Evolutionary conservation across 108 stramenopile genomes (phyloP).

Genomic region (Fragilaria crotonensis): DNA sequence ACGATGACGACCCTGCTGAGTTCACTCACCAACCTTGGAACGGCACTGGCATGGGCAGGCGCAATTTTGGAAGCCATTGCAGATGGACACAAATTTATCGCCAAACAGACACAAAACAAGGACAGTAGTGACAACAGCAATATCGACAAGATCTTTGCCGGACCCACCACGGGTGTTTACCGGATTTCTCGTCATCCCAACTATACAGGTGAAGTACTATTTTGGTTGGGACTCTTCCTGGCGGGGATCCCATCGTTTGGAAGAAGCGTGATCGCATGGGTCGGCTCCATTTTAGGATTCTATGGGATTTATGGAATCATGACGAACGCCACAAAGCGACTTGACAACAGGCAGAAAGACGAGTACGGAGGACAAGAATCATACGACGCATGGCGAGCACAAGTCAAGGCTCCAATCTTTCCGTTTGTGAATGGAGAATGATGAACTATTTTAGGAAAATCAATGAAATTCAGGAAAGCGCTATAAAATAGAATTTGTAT

Average conservation of each 20-base stretch:
- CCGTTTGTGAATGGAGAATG: too few species aligned
- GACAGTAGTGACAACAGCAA: background rate
- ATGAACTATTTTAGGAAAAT: too few species aligned
- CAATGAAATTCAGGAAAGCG: too few species aligned
- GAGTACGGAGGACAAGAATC: slow-evolving; percentile 39
- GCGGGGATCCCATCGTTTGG: slow-evolving; percentile 45
- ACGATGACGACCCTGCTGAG: background rate
- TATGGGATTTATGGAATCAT: slow-evolving; percentile 54
- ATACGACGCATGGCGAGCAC: slow-evolving; percentile 42
- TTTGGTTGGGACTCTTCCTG: slow-evolving; percentile 58
- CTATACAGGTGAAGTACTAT: slow-evolving; percentile 59
- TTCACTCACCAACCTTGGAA: slow-evolving; percentile 4
- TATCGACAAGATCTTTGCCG: slow-evolving; percentile 10
- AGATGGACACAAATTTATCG: slow-evolving; percentile 25
- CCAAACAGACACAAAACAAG: slow-evolving; percentile 11
- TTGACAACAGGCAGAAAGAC: slow-evolving; percentile 52
- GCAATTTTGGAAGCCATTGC: slow-evolving; percentile 30
- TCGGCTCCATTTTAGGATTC: slow-evolving; percentile 36
- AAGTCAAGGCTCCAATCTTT: slow-evolving; percentile 31
- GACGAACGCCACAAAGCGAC: slow-evolving; percentile 34
- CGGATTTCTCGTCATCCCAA: slow-evolving; percentile 63
- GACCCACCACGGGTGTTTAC: slow-evolving; percentile 30
- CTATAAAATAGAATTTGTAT: too few species aligned
- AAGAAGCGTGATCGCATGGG: slow-evolving; percentile 31
- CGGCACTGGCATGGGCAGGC: slow-evolving; percentile 22